Percentiles rank a stretch among this genome's conserved stretches.
Evolutionary conservation across 2,329 filamentous ascomycete species (phyloP).

Genomic region (Exophiala lecanii-corni): DNA sequence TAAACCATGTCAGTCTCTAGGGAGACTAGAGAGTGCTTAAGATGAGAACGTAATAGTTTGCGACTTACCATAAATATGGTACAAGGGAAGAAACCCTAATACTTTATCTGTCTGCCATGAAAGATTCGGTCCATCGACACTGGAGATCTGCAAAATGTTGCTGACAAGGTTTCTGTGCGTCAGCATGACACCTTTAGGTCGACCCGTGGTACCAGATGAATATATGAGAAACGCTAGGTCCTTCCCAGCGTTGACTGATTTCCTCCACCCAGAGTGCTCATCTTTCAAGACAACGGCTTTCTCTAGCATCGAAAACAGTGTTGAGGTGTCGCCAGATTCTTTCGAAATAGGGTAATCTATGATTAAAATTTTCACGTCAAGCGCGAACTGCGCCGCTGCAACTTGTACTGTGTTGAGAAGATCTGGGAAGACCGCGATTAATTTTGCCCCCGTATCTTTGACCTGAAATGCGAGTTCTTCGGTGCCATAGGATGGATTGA

Average conservation of each 20-base stretch:
- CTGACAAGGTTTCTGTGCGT: conserved; percentile 77
- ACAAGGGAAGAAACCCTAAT: conserved; percentile 56
- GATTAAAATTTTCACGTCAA: neutral
- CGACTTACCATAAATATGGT: conserved; percentile 75
- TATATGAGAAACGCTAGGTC: conserved; percentile 88
- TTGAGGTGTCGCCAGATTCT: no score
- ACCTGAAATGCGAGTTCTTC: conserved; percentile 47
- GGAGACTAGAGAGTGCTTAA: no score
- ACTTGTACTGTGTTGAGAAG: neutral
- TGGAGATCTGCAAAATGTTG: conserved; percentile 58
- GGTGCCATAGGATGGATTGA: conserved; percentile 45
- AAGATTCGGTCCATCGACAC: conserved; percentile 46
- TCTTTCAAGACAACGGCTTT: no score
- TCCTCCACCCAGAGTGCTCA: no score
- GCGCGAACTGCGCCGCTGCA: neutral
- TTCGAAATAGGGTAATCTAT: no score
- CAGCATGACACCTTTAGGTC: conserved; percentile 87
- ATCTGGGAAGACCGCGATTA: conserved; percentile 38
- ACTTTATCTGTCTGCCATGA: neutral
- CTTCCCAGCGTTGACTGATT: no score
- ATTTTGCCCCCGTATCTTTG: conserved; percentile 39
- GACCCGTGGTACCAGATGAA: conserved; percentile 81
- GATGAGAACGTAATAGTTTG: no score
- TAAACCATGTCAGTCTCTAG: no score
- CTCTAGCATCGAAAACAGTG: no score